Base-by-base conservation (phyloP, 768 basidiomycete species). In the Leccinellum rugosiceps region DNA sequence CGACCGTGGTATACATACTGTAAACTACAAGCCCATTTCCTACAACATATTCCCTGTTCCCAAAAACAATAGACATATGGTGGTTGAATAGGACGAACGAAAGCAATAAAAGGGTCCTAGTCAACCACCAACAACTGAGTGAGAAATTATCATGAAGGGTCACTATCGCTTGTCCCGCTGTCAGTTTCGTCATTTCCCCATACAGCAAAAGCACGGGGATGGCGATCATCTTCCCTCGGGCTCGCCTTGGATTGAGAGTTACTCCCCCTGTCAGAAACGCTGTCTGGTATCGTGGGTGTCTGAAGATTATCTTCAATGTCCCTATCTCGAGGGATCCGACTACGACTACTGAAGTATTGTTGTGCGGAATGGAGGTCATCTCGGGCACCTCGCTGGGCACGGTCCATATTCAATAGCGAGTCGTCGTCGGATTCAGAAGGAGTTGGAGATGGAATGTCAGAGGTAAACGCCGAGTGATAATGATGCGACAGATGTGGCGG, bases 171-270 rank as follows among this genome's bases (percentile, higher is more conserved):
- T 14, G 89, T 79, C 65, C 86, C 87, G 68, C 88, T 90, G 63
- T 94, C 92, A 55, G 88, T 92, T 72, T 93, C 92, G 66, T 94
- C 92, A 41, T 91, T 87, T 1, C 92, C 92, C 83, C 85, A 91
- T 11, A 90, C 89, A 19, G 92, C 92, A 65, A 94, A 94, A 8
- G 88, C 86, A 34, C 83, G 77, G 47, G 70, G 79, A 30, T 71
- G 68, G 34, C 65, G 66, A 19, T 70, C 68, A 26, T 55, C 56
- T 30, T 68, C 73, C 50, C 26, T 66, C 43, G 48, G 46, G 41
- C 34, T 59, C 5, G n/a, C 53, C 52, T 62, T 56, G 21, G 49
- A 30, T 2, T 64, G 64, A 50, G 56, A 32, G 44, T 61, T 52
- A 3, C 26, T 50, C 38, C 58, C 64, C 44, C 57, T 62, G 23